A percentile compares a stretch with the other conserved stretches of the same genome.
These are phyloP conservation scores for Saccharomyces kudriavzevii DNA, from an alignment of 805 yeast species.

Conservation along the genomic window DNA sequence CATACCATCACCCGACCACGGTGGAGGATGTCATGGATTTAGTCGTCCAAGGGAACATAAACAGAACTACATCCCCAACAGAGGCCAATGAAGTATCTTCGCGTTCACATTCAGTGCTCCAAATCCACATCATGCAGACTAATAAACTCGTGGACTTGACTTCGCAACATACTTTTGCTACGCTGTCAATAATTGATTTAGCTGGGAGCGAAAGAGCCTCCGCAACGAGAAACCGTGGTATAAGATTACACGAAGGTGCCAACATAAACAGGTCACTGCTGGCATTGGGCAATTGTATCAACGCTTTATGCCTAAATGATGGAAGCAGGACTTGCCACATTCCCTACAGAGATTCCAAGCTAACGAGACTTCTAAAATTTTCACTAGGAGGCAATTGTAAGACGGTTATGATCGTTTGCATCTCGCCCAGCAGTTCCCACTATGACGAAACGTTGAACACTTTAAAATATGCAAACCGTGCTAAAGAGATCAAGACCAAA, in stretches of 20 bases:
- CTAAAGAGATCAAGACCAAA: constrained; percentile 83
- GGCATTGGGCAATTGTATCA: constrained; percentile 90
- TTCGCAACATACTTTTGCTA: constrained; percentile 67
- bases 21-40: constrained; percentile 75
- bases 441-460: constrained; percentile 92
- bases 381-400: constrained; percentile 91
- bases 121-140: constrained; percentile 61
- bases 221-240: constrained; percentile 78
- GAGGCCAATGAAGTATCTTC: constrained; percentile 88
- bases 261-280: constrained; percentile 81
- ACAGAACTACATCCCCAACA: constrained; percentile 79
- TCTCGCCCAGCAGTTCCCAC: constrained; percentile 78
- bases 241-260: constrained; percentile 81
- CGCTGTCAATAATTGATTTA: constrained; percentile 78
- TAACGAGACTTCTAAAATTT: constrained; percentile 78
- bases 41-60: constrained; percentile 60
- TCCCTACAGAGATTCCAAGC: constrained; percentile 85
- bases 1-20: constrained; percentile 50
- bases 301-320: constrained; percentile 74
- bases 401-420: constrained; percentile 93
- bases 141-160: constrained; percentile 46
- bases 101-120: constrained; percentile 88
- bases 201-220: constrained; percentile 96
- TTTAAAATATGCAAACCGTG: constrained; percentile 82
- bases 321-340: constrained; percentile 54